Evolutionary conservation across 2,329 filamentous ascomycete genomes (phyloP), one percentile per base, ranked within the genome.

Genomic region (Penicillium janthinellum): DNA sequence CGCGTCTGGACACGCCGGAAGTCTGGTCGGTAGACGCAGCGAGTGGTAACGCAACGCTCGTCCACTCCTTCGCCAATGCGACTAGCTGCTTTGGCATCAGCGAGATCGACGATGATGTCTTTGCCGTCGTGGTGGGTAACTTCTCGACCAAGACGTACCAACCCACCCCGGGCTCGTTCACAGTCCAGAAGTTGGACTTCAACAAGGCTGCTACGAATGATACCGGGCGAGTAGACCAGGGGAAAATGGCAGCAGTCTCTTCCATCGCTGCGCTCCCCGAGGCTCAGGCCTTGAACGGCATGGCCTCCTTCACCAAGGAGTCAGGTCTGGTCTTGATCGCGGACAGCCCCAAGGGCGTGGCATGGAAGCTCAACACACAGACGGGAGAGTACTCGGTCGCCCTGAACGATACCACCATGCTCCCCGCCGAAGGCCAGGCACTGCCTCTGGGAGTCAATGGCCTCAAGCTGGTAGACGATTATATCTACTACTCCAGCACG

Each of bases 401-500:
- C 5, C 38, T 69, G 51, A 62, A 64, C 31, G 55, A 70, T 47
- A 65, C 64, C 6, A 68, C 64, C 7, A 67, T 70, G 64, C 42
- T 55, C 10, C 67, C 67, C 1, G 65, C 66, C 1, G 35, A 67
- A 34, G 65, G 64, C 0, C 53, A 61, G 15, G 59, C 56, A n/a
- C 62, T 68, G 7, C 66, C 66, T 2, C 28, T 70, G 17, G 67
- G 67, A 10, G 50, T 70, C 34, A 69, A 69, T 22, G 60, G 64
- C 11, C 12, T 69, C 25, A 59, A 62, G 4, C 39, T 66, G 3
- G 37, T 63, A 1, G 57, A 62, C 31, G 58, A 58, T 5, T 68
- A 69, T 20, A 37, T 70, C 17, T 67, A 70, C 63, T 70, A 69
- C 37, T 65, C 65, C 7, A 67, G 67, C 25, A 69, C 63, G 1